Evolutionary conservation across 805 yeast genomes (phyloP).

Genomic region (Sugiyamaella mastotermitis): DNA sequence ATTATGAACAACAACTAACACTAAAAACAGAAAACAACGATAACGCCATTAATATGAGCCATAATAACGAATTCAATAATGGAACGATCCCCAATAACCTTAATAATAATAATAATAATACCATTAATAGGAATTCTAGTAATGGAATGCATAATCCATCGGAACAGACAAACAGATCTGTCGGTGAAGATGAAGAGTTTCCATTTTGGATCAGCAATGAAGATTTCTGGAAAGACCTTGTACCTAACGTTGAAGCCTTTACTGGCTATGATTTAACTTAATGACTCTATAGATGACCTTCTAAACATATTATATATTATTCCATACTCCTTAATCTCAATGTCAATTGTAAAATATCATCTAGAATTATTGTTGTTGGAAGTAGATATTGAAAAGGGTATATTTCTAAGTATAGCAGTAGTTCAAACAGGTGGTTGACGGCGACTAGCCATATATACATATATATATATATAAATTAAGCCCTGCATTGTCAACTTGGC

Average conservation of each 20-base stretch:
- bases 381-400: background rate
- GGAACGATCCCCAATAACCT: no score
- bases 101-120: background rate
- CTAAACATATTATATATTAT: slow-evolving; percentile 1
- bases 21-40: slow-evolving; percentile 3
- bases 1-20: background rate
- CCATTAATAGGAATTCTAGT: background rate
- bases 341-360: background rate
- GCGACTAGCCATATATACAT: no score
- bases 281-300: no score
- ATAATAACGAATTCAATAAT: no score
- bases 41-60: slow-evolving; percentile 21
- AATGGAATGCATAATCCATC: no score
- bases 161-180: no score
- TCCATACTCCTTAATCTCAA: slow-evolving; percentile 1
- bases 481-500: no score
- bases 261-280: slow-evolving; percentile 20
- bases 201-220: slow-evolving; percentile 55
- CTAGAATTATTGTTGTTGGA: background rate
- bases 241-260: slow-evolving; percentile 23
- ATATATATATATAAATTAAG: no score
- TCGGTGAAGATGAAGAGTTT: slow-evolving; percentile 36
- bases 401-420: no score
- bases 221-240: slow-evolving; percentile 61
- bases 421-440: no score